phyloP scores from a whole-genome alignment of 257 asterid species.

The Ilex asprella region DNA sequence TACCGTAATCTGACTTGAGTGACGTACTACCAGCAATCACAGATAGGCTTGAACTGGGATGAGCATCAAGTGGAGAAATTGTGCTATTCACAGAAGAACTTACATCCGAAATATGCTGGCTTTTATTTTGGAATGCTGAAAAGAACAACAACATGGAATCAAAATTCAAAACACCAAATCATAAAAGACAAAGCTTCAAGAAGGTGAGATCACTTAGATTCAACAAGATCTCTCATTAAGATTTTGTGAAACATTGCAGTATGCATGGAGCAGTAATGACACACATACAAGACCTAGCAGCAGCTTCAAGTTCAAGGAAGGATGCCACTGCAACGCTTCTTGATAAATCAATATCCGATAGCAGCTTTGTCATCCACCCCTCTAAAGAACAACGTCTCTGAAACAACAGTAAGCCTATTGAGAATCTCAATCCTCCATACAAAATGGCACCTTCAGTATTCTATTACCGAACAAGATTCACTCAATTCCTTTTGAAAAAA shows the following conservation, averaged over 20 bases:
- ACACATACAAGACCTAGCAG: slow-evolving; percentile 84
- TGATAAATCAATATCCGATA: slow-evolving; percentile 83
- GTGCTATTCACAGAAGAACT: slow-evolving; percentile 36
- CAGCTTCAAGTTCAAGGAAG: slow-evolving; percentile 95
- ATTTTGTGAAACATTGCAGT: too few relatives aligned
- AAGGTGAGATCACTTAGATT: neutral
- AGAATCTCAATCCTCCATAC: neutral
- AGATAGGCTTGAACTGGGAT: slow-evolving; percentile 44
- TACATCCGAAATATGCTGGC: slow-evolving; percentile 41
- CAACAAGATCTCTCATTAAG: neutral
- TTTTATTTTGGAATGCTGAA: slow-evolving; percentile 90
- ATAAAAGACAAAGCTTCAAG: neutral
- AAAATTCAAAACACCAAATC: neutral
- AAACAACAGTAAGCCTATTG: slow-evolving; percentile 12
- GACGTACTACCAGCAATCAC: slow-evolving; percentile 53
- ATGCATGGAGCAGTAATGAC: neutral
- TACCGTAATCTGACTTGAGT: slow-evolving; percentile 74
- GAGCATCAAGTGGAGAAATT: slow-evolving; percentile 38
- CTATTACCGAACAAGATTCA: neutral
- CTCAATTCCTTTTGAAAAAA: too few relatives aligned
- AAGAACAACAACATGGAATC: slow-evolving; percentile 13
- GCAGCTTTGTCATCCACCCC: slow-evolving; percentile 85
- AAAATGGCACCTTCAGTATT: slow-evolving; percentile 4
- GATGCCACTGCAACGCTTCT: slow-evolving; percentile 81
- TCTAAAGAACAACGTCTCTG: slow-evolving; percentile 90